Base-by-base conservation (phyloP, 2,329 filamentous ascomycete species). In the Ophidiomyces ophidiicola region DNA sequence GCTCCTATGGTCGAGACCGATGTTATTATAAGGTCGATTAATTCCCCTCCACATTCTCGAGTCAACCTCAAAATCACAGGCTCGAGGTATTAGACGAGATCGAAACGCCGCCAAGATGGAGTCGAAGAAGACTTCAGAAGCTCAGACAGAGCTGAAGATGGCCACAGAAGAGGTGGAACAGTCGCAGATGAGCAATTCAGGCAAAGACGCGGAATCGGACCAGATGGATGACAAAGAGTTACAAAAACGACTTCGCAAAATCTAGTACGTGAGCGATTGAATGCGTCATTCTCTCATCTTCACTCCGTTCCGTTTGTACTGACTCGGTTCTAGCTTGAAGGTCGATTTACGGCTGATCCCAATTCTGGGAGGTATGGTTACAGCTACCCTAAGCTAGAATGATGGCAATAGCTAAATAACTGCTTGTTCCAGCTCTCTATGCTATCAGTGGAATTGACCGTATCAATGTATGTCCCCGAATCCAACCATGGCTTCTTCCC, bases 151-250 rank as follows among this genome's bases (percentile, higher is more conserved):
- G 36, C 29, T 11, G 10, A 39, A 26, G 10, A 25, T 39, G 28
- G 26, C 26, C 28, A 24, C 14, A 8, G 29, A 39, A 21, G 21
- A 39, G 7, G 18, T 32, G 10, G 36, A 39, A 18, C 10, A 39
- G 11, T 12, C 36, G 19, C 29, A 38, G 2, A 4, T 10, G 14
- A 32, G 18, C 28, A 32, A 11, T 19, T 10, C 32, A 19, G 29
- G 20, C 15, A 37, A 32, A 33, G 43, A 45, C 17, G 36, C 36
- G 18, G 46, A 42, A 11, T 40, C 39, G 5, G 44, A 44, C 18
- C 42, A 46, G 30, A 32, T 41, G 21, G 46, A 47, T 39, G 40
- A 42, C 24, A 41, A 44, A 26, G 30, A 44, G 26, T 29, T 14
- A 35, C 42, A 20, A 38, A 43, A 36, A 15, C 39, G 32, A 32